Conservation (phyloP, 2,329 filamentous ascomycete genomes). For the Cordyceps pruinosa region DNA sequence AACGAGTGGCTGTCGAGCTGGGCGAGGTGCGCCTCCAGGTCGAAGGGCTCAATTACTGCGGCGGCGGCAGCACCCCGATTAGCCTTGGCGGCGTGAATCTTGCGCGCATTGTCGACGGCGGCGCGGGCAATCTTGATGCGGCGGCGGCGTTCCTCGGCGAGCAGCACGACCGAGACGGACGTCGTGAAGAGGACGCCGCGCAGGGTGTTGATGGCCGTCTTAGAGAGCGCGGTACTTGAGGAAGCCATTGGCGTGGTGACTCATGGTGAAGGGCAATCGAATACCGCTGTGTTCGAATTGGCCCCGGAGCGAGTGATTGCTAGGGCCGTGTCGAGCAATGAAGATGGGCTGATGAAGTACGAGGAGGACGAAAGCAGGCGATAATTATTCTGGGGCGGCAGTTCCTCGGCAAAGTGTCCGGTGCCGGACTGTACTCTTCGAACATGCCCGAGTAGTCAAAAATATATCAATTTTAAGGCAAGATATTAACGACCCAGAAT, state of each 20-base stretch:
- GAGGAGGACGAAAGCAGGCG: not conserved
- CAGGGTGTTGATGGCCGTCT: slow-evolving; percentile 48
- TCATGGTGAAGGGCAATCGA: not conserved
- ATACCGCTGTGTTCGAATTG: not conserved
- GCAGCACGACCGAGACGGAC: slow-evolving; percentile 47
- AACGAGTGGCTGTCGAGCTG: slow-evolving; percentile 22
- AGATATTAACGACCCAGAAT: not conserved
- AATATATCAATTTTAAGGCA: not conserved
- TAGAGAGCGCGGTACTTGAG: slow-evolving; percentile 44
- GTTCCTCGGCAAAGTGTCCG: slow-evolving; percentile 3
- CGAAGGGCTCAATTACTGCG: slow-evolving; percentile 20
- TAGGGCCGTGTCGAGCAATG: not conserved
- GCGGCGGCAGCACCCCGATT: slow-evolving; percentile 23
- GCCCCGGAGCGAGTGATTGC: not conserved
- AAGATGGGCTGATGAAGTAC: slow-evolving; percentile 5
- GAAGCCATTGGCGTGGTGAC: slow-evolving; percentile 35
- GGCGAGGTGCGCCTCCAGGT: slow-evolving; percentile 16
- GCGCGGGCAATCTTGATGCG: slow-evolving; percentile 44
- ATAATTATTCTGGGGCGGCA: slow-evolving; percentile 11
- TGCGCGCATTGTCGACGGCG: slow-evolving; percentile 46
- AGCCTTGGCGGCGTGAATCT: slow-evolving; percentile 35
- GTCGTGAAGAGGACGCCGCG: slow-evolving; percentile 50
- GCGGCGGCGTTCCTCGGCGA: slow-evolving; percentile 51
- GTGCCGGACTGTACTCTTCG: not conserved
- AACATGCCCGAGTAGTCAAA: not conserved